Evolutionary conservation across 495 filamentous ascomycete genomes (phyloP).

Genomic region (Aspergillus conjunctus): DNA sequence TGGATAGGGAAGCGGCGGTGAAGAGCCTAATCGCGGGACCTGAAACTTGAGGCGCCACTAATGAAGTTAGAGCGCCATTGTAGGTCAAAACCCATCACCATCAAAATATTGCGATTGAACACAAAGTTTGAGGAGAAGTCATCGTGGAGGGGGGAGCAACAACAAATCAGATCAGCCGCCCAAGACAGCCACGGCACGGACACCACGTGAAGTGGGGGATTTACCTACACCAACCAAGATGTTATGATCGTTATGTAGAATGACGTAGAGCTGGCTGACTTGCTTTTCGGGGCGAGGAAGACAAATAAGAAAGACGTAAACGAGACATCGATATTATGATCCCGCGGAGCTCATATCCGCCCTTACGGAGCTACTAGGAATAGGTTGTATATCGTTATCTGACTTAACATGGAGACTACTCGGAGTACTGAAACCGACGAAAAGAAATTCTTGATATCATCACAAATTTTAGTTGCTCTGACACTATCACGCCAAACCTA

Average conservation of each 20-base stretch:
- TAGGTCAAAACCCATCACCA: neutral
- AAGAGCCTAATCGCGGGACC: neutral
- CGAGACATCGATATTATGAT: too few species aligned
- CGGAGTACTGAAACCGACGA: neutral
- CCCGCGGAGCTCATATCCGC: too few species aligned
- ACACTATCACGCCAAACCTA: neutral
- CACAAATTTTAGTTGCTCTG: neutral
- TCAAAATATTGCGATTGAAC: neutral
- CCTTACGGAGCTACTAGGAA: too few species aligned
- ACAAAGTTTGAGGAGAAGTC: too few species aligned
- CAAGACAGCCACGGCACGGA: neutral
- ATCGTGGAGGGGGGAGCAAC: neutral
- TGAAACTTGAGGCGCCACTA: neutral
- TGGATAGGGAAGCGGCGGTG: neutral
- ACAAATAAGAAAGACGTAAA: neutral
- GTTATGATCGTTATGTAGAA: neutral
- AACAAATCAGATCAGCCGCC: slow-evolving; percentile 7
- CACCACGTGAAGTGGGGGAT: neutral
- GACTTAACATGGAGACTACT: too few species aligned
- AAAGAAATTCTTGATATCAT: neutral
- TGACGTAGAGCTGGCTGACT: slow-evolving; percentile 1
- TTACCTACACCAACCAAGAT: neutral
- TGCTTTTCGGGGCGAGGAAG: neutral
- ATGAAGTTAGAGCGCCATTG: neutral
- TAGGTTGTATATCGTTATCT: too few species aligned